Conservation (phyloP, 257 asterid species). For the Fraxinus pennsylvanica region DNA sequence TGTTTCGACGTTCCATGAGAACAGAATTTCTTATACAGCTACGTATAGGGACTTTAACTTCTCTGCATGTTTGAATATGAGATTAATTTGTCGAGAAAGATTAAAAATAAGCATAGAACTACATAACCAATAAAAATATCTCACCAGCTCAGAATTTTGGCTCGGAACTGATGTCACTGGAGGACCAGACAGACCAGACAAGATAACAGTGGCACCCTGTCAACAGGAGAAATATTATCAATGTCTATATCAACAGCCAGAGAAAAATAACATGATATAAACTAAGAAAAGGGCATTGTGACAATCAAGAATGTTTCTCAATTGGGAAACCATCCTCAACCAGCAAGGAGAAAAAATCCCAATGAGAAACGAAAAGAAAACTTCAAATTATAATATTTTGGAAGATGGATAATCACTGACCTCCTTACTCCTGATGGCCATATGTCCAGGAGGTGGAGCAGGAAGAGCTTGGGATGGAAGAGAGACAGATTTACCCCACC, state of each 20-base stretch:
- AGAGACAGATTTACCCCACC: constrained; percentile 98
- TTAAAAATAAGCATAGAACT: constrained; percentile 16
- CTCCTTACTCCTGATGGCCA: constrained; percentile 99
- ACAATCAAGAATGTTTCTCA: neutral
- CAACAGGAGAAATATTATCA: constrained; percentile 26
- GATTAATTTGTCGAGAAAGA: constrained; percentile 11
- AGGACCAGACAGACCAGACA: constrained; percentile 93
- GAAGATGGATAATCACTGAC: constrained; percentile 36
- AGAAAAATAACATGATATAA: neutral
- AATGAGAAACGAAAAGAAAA: neutral
- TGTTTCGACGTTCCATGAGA: neutral
- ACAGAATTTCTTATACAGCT: neutral
- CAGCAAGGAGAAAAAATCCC: neutral
- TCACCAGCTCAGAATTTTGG: constrained; percentile 90
- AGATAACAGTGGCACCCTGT: constrained; percentile 92
- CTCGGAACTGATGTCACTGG: constrained; percentile 80
- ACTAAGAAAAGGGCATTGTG: neutral
- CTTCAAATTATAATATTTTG: neutral
- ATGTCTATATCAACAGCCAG: constrained; percentile 18
- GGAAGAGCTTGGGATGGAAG: constrained; percentile 99
- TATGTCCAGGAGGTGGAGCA: constrained; percentile 98
- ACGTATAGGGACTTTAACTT: constrained; percentile 11
- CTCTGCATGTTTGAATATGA: neutral
- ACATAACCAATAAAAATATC: constrained; percentile 23
- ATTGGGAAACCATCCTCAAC: neutral